These are phyloP conservation scores for Hexamita inflata DNA, from an alignment of 208 protist genomes.

Conservation along the genomic window DNA sequence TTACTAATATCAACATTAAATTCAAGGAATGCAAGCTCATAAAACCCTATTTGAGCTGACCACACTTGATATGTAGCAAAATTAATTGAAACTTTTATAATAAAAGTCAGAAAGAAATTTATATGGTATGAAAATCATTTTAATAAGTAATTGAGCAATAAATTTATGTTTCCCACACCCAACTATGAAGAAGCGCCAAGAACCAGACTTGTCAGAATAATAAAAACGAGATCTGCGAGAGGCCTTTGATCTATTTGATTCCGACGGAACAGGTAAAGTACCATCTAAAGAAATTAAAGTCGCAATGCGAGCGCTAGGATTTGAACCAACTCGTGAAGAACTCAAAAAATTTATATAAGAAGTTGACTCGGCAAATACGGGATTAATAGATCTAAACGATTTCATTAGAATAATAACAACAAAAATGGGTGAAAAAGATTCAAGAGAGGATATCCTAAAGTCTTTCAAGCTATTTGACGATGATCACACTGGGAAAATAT, in stretches of 20 bases:
- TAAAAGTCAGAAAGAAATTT: no score
- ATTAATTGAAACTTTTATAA: no score
- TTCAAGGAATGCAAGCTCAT: no score
- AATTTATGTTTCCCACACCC: no score
- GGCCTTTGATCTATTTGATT: slow-evolving; percentile 53
- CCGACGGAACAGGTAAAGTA: slow-evolving; percentile 53
- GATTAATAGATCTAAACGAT: slow-evolving; percentile 62
- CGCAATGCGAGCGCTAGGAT: slow-evolving; percentile 57
- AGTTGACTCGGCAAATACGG: slow-evolving; percentile 48
- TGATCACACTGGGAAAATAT: slow-evolving; percentile 75
- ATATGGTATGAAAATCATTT: no score
- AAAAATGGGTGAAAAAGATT: slow-evolving; percentile 69
- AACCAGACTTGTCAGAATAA: slow-evolving; percentile 39
- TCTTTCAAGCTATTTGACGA: slow-evolving; percentile 84
- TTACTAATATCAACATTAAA: no score
- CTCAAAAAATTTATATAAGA: slow-evolving; percentile 58
- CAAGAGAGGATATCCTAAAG: slow-evolving; percentile 76
- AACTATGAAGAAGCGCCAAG: no score
- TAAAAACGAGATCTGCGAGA: slow-evolving; percentile 49
- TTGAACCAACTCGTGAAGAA: slow-evolving; percentile 72
- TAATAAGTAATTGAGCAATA: no score
- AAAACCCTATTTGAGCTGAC: no score
- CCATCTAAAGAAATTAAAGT: slow-evolving; percentile 72
- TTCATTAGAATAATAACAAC: slow-evolving; percentile 73
- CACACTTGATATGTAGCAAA: no score